Evolutionary conservation across 495 filamentous ascomycete genomes (phyloP).

Genomic region (Penicillium canariense): DNA sequence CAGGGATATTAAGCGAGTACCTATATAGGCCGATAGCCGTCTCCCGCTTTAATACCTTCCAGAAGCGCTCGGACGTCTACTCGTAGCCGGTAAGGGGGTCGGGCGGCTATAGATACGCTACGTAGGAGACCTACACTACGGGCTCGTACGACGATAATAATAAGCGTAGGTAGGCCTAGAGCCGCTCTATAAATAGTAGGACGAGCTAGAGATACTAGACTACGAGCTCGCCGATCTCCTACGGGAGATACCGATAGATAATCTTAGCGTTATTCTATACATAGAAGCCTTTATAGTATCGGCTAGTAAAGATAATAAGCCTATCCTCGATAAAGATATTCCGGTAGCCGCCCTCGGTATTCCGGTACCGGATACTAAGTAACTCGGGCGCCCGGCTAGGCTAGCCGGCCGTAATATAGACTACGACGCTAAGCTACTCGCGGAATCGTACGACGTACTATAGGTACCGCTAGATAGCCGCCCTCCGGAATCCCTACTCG

Average conservation of each 20-base stretch:
- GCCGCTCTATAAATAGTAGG: neutral
- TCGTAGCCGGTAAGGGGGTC: neutral
- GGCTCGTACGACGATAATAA: neutral
- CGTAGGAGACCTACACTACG: neutral
- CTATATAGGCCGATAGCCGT: neutral
- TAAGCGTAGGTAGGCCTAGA: neutral
- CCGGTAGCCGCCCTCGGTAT: neutral
- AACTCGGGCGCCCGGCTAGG: neutral
- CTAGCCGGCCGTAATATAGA: neutral
- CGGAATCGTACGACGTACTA: neutral
- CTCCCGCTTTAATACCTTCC: neutral
- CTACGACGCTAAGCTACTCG: neutral
- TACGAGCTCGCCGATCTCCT: neutral
- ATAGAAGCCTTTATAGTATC: neutral
- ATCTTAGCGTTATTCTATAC: conserved; percentile 5
- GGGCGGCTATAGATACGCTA: neutral
- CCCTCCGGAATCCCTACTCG: neutral
- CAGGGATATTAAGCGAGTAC: conserved; percentile 14
- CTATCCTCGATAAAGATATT: neutral
- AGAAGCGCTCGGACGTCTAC: neutral
- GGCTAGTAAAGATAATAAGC: neutral
- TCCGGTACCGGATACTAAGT: neutral
- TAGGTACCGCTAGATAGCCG: neutral
- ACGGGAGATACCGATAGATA: conserved; percentile 3
- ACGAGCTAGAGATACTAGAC: neutral